A percentile compares a stretch with the other conserved stretches of the same genome.
phyloP scores from a whole-genome alignment of 768 basidiomycete species.

The Boletus reticulatus region DNA sequence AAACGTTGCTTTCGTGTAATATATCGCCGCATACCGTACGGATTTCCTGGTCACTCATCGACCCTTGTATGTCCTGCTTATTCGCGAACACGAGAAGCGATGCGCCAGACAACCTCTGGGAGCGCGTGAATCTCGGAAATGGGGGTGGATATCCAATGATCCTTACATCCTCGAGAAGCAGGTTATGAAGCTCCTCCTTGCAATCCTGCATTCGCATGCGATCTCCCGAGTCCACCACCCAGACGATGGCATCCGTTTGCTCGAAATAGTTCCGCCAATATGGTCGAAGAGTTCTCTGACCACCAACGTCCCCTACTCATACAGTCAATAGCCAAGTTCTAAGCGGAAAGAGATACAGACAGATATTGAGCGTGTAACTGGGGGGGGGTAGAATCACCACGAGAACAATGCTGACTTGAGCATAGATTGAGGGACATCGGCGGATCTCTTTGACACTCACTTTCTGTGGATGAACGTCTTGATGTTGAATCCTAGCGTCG shows the following conservation, averaged over 20 bases:
- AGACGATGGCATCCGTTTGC: slow-evolving; percentile 95
- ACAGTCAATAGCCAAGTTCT: slow-evolving; percentile 78
- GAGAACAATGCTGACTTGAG: slow-evolving; percentile 23
- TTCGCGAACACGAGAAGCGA: slow-evolving; percentile 96
- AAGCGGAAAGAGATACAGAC: slow-evolving; percentile 24
- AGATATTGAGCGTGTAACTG: slow-evolving; percentile 45
- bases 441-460: slow-evolving; percentile 45
- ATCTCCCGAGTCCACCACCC: slow-evolving; percentile 98
- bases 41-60: slow-evolving; percentile 81
- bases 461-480: slow-evolving; percentile 91
- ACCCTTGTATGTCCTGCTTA: slow-evolving; percentile 92
- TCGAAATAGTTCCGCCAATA: slow-evolving; percentile 99
- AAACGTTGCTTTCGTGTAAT: background rate
- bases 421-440: slow-evolving; percentile 12
- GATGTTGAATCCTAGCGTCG: slow-evolving; percentile 98
- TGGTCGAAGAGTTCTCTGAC: slow-evolving; percentile 91
- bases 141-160: background rate
- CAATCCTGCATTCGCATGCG: slow-evolving; percentile 89
- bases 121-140: slow-evolving; percentile 19
- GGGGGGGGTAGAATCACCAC: slow-evolving; percentile 20
- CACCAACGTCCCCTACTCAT: slow-evolving; percentile 91
- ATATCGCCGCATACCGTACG: slow-evolving; percentile 56
- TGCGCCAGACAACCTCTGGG: slow-evolving; percentile 89
- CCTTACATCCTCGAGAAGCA: slow-evolving; percentile 90
- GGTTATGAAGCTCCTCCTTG: slow-evolving; percentile 77